A percentile compares a stretch with the other conserved stretches of the same genome.
phyloP scores from a whole-genome alignment of 192 early-diverging fungal genomes.

The Umbelopsis sp. region DNA sequence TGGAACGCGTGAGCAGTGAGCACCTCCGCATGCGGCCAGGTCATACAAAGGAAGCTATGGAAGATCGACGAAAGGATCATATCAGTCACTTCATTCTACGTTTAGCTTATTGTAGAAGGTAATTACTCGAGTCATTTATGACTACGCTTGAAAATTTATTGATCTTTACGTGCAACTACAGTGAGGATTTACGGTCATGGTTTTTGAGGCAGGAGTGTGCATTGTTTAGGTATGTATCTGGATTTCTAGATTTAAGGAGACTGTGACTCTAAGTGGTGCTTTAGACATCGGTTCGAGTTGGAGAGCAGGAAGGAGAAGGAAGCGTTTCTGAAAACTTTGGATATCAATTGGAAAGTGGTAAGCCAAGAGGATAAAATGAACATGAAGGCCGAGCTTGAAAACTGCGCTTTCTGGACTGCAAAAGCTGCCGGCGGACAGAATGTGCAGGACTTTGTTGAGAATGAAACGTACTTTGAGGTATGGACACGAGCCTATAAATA shows the following conservation, averaged over 20 bases:
- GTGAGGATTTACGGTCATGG: slow-evolving; percentile 75
- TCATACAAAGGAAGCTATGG: slow-evolving; percentile 48
- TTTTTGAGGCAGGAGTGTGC: slow-evolving; percentile 72
- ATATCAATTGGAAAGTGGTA: slow-evolving; percentile 54
- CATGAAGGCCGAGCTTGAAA: slow-evolving; percentile 24
- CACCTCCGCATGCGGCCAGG: slow-evolving; percentile 69
- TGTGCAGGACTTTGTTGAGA: slow-evolving; percentile 28
- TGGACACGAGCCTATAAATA: neutral
- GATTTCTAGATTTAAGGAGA: neutral
- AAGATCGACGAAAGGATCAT: slow-evolving; percentile 78
- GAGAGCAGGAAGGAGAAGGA: slow-evolving; percentile 48
- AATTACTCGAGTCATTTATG: slow-evolving; percentile 27
- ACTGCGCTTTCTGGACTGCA: slow-evolving; percentile 13
- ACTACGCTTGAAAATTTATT: neutral
- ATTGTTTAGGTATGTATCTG: slow-evolving; percentile 56
- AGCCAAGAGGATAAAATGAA: slow-evolving; percentile 31
- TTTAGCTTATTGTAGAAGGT: slow-evolving; percentile 69
- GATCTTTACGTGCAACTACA: slow-evolving; percentile 19
- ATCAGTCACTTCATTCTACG: slow-evolving; percentile 83
- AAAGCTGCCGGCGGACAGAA: neutral
- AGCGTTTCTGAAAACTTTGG: slow-evolving; percentile 56
- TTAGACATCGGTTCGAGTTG: slow-evolving; percentile 47
- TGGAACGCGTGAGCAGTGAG: slow-evolving; percentile 53
- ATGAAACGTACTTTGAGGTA: slow-evolving; percentile 52
- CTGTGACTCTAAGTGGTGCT: neutral